Conservation (phyloP, 495 filamentous ascomycete species). For the Aspergillus asperescens region DNA sequence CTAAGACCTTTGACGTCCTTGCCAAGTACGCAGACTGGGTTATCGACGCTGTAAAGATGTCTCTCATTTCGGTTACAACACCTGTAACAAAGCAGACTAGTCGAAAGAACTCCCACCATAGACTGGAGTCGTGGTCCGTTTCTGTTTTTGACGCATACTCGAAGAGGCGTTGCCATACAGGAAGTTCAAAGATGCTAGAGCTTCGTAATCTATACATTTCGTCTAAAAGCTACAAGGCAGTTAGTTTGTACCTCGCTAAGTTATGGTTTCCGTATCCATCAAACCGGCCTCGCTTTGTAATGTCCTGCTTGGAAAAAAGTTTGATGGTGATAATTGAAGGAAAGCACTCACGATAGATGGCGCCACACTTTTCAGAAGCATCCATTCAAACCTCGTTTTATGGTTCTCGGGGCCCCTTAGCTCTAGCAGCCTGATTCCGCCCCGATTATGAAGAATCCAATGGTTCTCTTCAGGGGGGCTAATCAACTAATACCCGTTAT, state of each 20-base stretch:
- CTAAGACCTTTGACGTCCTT: neutral
- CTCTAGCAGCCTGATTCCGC: conserved; percentile 10
- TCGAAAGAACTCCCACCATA: conserved; percentile 12
- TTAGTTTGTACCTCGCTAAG: neutral
- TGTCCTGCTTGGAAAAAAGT: too few relatives aligned
- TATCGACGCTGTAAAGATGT: neutral
- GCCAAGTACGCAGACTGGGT: neutral
- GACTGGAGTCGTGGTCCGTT: conserved; percentile 1
- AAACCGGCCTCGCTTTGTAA: too few relatives aligned
- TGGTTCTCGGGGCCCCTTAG: conserved; percentile 6
- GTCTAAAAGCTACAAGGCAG: neutral
- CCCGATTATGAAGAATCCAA: conserved; percentile 11
- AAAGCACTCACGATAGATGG: conserved; percentile 10
- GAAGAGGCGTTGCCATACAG: conserved; percentile 2
- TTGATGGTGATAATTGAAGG: neutral
- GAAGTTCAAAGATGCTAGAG: conserved; percentile 6
- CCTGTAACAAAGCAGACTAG: conserved; percentile 3
- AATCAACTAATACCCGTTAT: neutral
- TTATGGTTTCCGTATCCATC: too few relatives aligned
- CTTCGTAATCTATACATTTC: conserved; percentile 4
- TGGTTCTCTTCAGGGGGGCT: conserved; percentile 6
- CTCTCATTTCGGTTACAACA: conserved; percentile 1
- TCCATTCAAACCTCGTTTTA: conserved; percentile 6
- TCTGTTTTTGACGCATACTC: neutral
- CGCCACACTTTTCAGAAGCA: conserved; percentile 9